Evolutionary conservation across 1,284 basidiomycete species (phyloP), one percentile per base, ranked within the genome.

Genomic region (Flammula alnicola): DNA sequence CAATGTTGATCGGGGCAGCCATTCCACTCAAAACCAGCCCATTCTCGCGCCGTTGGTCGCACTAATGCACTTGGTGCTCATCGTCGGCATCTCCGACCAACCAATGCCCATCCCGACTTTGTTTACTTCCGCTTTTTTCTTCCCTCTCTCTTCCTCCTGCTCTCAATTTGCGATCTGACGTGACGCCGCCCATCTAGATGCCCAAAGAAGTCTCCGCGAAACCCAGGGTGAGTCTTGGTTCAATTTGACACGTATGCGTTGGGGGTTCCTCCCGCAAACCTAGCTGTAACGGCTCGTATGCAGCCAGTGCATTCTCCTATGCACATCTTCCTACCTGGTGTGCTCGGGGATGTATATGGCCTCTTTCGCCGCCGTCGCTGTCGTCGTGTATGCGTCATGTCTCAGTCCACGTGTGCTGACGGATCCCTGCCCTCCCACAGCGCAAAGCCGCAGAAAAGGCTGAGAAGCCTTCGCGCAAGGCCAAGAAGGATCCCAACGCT

Each of bases 401-500:
- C 51, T 51, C 42, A 55, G 36, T 22, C 19, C 22, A 52, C 48
- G 39, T 31, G 19, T 22, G 36, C 36, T 47, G 19, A 47, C 25
- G 23, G n/a, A 40, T 56, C 60, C 64, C 39, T 44, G 7, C 35
- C 25, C 26, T 48, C 55, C 53, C 14, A 49, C 65, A 86, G 83
- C 83, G 87, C 73, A 89, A 88, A 75, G 86, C 84, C 64, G 81
- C 80, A 49, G 81, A 82, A 63, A 88, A 88, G 75, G 76, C 78
- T 36, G 84, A 84, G 60, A 83, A 84, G 66, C 69, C 76, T 31
- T 56, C 76, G 48, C 69, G 71, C 63, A 80, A 80, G 62, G 70
- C 72, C 48, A 88, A 88, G 75, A 93, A 92, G 71, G 86, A 91
- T 70, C 81, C 83, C 55, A 88, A 89, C 65, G 88, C 89, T 8